Conservation (phyloP, 2,329 filamentous ascomycete species). For the Sporothrix euskadiensis region DNA sequence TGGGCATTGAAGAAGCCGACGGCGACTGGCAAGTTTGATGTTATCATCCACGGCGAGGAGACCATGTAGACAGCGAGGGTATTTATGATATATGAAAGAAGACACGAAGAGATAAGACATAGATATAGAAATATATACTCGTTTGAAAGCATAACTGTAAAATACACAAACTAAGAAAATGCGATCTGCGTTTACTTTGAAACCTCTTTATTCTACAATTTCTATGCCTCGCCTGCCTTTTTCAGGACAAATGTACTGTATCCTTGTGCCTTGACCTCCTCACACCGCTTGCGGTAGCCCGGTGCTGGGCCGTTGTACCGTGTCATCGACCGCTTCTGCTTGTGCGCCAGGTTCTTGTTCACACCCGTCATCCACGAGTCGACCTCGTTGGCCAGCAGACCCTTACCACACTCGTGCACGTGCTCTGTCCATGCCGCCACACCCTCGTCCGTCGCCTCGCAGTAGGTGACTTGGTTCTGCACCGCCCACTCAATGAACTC, state of each 20-base stretch:
- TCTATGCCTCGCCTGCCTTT: background rate
- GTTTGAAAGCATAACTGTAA: background rate
- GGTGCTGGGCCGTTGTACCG: slow-evolving; percentile 50
- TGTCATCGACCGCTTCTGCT: slow-evolving; percentile 48
- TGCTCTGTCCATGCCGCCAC: slow-evolving; percentile 50
- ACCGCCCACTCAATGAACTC: slow-evolving; percentile 43
- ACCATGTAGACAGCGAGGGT: background rate
- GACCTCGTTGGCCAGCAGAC: slow-evolving; percentile 49
- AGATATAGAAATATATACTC: background rate
- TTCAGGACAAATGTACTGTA: slow-evolving; percentile 33
- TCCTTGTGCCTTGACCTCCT: slow-evolving; percentile 38
- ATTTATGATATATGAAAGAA: background rate
- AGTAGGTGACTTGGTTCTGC: slow-evolving; percentile 40
- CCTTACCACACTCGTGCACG: slow-evolving; percentile 49
- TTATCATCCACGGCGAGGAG: slow-evolving; percentile 26
- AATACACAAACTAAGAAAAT: background rate
- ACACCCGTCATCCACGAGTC: slow-evolving; percentile 59
- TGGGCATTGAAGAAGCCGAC: slow-evolving; percentile 52
- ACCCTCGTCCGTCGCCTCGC: slow-evolving; percentile 45
- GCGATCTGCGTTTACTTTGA: background rate
- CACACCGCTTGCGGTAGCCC: slow-evolving; percentile 45
- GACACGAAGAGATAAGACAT: background rate
- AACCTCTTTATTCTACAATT: background rate
- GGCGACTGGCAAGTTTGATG: slow-evolving; percentile 54
- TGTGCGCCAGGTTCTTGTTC: slow-evolving; percentile 51